Evolutionary conservation across 2,329 filamentous ascomycete species (phyloP).

Genomic region (Penicillium sp.): DNA sequence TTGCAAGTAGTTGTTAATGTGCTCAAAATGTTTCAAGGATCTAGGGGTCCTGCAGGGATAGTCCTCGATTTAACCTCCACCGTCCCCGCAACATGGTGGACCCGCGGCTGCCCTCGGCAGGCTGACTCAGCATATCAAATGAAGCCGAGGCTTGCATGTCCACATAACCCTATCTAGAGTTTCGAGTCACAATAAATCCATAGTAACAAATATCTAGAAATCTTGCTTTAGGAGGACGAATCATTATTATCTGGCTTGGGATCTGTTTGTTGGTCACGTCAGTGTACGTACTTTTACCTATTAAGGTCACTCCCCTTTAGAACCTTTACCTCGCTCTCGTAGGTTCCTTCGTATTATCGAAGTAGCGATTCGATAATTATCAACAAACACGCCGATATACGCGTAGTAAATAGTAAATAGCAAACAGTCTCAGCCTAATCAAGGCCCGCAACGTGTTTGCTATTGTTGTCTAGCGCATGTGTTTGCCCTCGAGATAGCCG

Average conservation of each 20-base stretch:
- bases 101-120: not conserved
- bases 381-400: too few relatives aligned
- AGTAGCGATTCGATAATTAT: too few relatives aligned
- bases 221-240: not conserved
- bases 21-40: not conserved
- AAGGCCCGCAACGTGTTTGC: too few relatives aligned
- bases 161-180: not conserved
- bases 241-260: too few relatives aligned
- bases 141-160: slow-evolving; percentile 8
- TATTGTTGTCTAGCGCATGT: not conserved
- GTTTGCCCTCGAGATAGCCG: not conserved
- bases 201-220: not conserved
- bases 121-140: slow-evolving; percentile 14
- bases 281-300: too few relatives aligned
- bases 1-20: not conserved
- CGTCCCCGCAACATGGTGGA: not conserved
- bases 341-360: too few relatives aligned
- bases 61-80: not conserved
- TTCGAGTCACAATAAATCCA: not conserved
- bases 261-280: not conserved
- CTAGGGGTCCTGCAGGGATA: not conserved
- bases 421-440: too few relatives aligned
- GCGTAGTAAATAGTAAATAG: too few relatives aligned
- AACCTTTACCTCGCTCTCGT: too few relatives aligned
- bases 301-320: too few relatives aligned